A percentile compares a stretch with the other conserved stretches of the same genome.
Evolutionary conservation across 2,329 filamentous ascomycete species (phyloP).

Genomic region (Truncatella angustata): DNA sequence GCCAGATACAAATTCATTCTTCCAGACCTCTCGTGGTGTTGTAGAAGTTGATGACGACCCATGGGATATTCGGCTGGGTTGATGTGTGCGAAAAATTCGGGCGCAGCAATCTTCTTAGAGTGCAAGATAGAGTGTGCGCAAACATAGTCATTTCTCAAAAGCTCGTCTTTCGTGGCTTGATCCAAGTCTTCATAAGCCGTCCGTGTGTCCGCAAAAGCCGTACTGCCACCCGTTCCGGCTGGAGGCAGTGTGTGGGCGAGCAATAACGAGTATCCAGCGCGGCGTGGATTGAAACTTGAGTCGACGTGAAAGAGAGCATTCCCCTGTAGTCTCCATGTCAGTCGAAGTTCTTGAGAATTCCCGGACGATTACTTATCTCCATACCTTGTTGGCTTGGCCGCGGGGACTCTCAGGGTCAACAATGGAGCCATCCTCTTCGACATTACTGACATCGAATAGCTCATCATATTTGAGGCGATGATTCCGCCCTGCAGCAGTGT

Average conservation of each 20-base stretch:
- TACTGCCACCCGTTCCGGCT: background rate
- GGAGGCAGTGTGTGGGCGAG: constrained; percentile 1
- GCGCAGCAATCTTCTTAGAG: constrained; percentile 30
- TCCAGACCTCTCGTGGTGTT: constrained; percentile 40
- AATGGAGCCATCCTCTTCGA: constrained; percentile 44
- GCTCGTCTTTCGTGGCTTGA: background rate
- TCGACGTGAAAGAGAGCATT: constrained; percentile 13
- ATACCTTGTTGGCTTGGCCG: constrained; percentile 37
- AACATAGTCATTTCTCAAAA: constrained; percentile 6
- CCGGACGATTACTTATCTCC: too few relatives aligned
- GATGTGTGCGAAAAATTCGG: constrained; percentile 32
- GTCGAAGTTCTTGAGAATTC: too few relatives aligned
- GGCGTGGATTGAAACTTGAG: constrained; percentile 8
- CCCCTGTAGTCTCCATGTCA: too few relatives aligned
- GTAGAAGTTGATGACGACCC: constrained; percentile 38
- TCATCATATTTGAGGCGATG: constrained; percentile 46
- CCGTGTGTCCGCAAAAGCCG: constrained; percentile 7
- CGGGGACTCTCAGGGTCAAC: constrained; percentile 39
- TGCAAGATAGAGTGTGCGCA: constrained; percentile 31
- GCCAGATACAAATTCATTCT: constrained; percentile 45
- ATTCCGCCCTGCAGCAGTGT: constrained; percentile 39
- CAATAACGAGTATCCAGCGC: constrained; percentile 5
- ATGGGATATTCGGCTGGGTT: constrained; percentile 23
- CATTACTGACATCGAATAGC: constrained; percentile 58
- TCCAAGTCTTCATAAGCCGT: constrained; percentile 12